Evolutionary conservation across 768 basidiomycete genomes (phyloP), one percentile per base, ranked within the genome.

Genomic region (Mycena leptocephala): DNA sequence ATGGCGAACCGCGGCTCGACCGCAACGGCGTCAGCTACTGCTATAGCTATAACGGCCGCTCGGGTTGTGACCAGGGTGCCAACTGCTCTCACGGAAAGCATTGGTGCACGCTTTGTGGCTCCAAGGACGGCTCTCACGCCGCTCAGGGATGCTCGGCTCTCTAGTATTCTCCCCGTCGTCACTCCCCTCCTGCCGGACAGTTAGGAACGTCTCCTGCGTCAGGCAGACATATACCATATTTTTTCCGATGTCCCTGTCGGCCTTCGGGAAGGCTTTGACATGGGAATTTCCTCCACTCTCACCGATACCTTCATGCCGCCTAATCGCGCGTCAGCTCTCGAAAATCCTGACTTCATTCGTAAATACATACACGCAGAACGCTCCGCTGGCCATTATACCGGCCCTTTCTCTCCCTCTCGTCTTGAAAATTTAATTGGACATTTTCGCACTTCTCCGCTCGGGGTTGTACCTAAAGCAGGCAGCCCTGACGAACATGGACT

Each of bases 161-260:
- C 71, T 76, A 71, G 79, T 0, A 73, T 83, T 43, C 55, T 76
- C 2, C 78, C 75, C 0, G 68, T 83, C 7, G 58, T 80, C 3
- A 84, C 82, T 6, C 82, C 82, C 5, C 75, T 84, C 3, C 35
- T 9, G 7, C 72, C 80, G 43, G 53, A 78, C 28, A 51, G 68
- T 2, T 84, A 83, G 82, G 72, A 79, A 3, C n/a, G 35, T 9
- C 37, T 58, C 1, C 75, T 82, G 7, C 41, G n/a, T 3, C 24
- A 33, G 0, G 75, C 63, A 8, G 71, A 71, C 10, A 18, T 79
- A 18, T 70, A 79, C 5, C 37, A 79, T 37, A 22, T 30, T 28
- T 83, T 82, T 48, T 3, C 59, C 5, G 80, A 84, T 65, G 73
- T 83, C 37, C 80, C 76, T 24, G 62, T 18, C 7, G 78, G 80